Evolutionary conservation across 1,139 yeast species (phyloP), one percentile per base, ranked within the genome.

Genomic region (Candida labiduridarum): DNA sequence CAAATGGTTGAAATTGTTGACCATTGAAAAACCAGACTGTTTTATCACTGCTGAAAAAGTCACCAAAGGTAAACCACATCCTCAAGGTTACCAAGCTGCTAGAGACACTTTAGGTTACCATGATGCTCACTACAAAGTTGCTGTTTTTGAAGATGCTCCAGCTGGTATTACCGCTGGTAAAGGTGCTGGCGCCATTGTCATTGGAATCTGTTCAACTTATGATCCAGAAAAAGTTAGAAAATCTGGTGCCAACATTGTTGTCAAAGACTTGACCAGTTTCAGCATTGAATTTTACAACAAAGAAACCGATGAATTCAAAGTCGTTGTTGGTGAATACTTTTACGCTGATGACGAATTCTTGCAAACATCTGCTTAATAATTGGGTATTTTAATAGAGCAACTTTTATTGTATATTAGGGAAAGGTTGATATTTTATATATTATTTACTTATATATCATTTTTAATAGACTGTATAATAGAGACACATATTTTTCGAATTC

Each of bases 141-240:
- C 87, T 45, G 96, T 89, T 25, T 87, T 87, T 63, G 96, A 88
- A 72, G 96, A 88, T 65, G 95, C 96, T 46, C 94, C 94, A 47
- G 94, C 92, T 46, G 96, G 96, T 66, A 85, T 89, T 58, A 74
- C 80, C 55, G 94, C 96, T 45, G 96, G 96, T 69, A 83, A 85
- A 65, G 89, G 82, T 58, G 89, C 95, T 31, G 96, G 95, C 59
- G 92, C 95, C 63, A 78, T 80, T 66, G 85, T 88, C 55, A 82
- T 89, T 59, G 96, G 96, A 64, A 84, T 89, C 68, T 89, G 94
- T 58, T 85, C 94, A 52, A 85, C 95, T 48, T 88, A 87, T 66
- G 83, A 79, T 56, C 80, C 89, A 36, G 85, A 84, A 59, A 76
- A 79, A 68, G 84, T 89, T 52, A 81, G 84, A 69, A 80, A 75